Evolutionary conservation across 805 yeast species (phyloP).

Genomic region (Starmerella sirachaensis): DNA sequence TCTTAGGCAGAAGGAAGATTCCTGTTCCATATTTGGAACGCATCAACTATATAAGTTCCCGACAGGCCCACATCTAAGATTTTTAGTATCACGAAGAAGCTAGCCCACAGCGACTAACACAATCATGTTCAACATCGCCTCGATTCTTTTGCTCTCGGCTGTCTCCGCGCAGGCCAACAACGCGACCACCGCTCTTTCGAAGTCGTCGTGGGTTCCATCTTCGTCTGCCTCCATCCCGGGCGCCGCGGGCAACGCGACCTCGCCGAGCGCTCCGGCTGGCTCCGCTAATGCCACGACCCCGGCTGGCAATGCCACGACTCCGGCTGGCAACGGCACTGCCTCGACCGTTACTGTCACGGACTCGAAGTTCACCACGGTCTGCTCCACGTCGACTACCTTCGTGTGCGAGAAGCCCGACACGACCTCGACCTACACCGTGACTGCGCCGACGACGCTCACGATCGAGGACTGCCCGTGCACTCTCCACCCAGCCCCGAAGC

Average conservation of each 20-base stretch:
- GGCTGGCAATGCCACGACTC: background rate
- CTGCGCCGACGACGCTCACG: conserved; percentile 67
- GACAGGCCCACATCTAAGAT: too few relatives aligned
- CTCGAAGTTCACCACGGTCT: conserved; percentile 4
- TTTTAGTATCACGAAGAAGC: too few relatives aligned
- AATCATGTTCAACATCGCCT: background rate
- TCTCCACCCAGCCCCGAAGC: conserved; percentile 23
- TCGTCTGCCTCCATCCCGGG: too few relatives aligned
- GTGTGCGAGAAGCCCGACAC: background rate
- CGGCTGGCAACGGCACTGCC: background rate
- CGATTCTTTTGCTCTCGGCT: background rate
- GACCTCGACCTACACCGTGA: conserved; percentile 48
- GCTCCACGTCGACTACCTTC: conserved; percentile 7
- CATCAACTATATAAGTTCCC: too few relatives aligned
- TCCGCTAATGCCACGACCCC: background rate
- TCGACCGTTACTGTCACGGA: conserved; percentile 4
- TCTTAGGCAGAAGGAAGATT: too few relatives aligned
- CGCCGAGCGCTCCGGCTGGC: conserved; percentile 1
- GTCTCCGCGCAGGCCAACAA: background rate
- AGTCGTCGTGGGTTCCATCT: background rate
- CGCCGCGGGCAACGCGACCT: too few relatives aligned
- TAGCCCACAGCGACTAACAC: too few relatives aligned
- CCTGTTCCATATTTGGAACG: too few relatives aligned
- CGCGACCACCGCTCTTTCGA: background rate
- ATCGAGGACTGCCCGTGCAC: conserved; percentile 81